Evolutionary conservation across 148 eudicot species (phyloP).

Genomic region (Bassia scoparia): DNA sequence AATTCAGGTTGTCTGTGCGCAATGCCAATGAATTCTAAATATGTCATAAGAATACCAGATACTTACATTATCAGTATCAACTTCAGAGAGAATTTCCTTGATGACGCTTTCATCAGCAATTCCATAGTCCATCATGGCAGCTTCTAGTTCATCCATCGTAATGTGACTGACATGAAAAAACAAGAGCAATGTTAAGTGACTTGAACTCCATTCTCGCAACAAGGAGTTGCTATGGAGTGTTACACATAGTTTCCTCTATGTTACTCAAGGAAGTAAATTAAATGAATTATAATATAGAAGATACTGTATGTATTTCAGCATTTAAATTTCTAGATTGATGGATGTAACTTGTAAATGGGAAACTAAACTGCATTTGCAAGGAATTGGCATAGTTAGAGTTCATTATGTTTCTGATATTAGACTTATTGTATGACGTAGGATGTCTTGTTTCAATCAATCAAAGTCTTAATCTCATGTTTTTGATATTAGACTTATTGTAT

Average conservation of each 20-base stretch:
- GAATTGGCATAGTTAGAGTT: background rate
- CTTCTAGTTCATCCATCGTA: slow-evolving; percentile 75
- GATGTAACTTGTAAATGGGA: background rate
- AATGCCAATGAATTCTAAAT: background rate
- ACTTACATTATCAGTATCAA: slow-evolving; percentile 82
- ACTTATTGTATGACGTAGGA: background rate
- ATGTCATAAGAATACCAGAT: background rate
- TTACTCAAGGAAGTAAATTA: background rate
- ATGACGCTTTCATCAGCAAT: slow-evolving; percentile 68
- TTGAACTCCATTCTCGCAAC: background rate
- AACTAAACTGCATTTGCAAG: background rate
- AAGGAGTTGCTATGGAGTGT: background rate
- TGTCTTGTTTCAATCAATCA: too few species aligned
- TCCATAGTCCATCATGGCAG: slow-evolving; percentile 77
- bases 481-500: too few species aligned
- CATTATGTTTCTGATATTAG: background rate
- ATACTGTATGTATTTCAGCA: too few species aligned
- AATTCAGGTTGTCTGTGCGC: background rate
- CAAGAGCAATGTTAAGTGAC: background rate
- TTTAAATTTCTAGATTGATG: background rate
- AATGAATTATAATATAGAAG: background rate
- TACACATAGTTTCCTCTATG: background rate
- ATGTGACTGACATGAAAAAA: slow-evolving; percentile 44
- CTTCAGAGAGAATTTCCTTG: slow-evolving; percentile 81
- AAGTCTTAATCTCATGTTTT: too few species aligned